These are phyloP conservation scores for Termitomyces sp. DNA, from an alignment of 768 basidiomycete genomes.

Conservation along the genomic window DNA sequence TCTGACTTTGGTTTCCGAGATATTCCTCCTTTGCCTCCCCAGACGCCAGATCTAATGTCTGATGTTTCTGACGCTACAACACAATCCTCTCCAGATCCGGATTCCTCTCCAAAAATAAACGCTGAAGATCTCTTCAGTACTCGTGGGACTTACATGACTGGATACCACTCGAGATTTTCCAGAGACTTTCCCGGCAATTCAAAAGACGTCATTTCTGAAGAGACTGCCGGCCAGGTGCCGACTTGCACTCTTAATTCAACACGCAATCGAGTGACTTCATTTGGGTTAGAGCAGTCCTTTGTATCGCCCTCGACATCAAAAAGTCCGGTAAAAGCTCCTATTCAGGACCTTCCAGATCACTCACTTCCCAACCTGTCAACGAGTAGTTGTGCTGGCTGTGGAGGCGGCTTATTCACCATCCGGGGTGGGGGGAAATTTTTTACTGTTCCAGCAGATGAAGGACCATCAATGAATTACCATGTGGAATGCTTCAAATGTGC, in stretches of 20 bases:
- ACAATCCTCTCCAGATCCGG: conserved; percentile 44
- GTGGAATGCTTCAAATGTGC: conserved; percentile 71
- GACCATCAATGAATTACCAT: conserved; percentile 61
- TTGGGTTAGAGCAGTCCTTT: not conserved
- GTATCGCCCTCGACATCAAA: conserved; percentile 1
- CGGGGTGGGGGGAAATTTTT: conserved; percentile 62
- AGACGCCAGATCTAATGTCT: conserved; percentile 55
- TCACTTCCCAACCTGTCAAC: conserved; percentile 21
- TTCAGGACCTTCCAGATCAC: conserved; percentile 7
- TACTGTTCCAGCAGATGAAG: conserved; percentile 56
- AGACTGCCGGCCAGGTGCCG: conserved; percentile 27
- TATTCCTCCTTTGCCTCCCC: conserved; percentile 30
- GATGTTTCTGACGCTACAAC: conserved; percentile 59
- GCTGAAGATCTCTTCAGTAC: conserved; percentile 20
- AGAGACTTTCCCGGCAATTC: conserved; percentile 22
- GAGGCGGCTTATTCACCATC: conserved; percentile 49
- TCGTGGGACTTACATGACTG: conserved; percentile 11
- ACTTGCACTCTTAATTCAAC: conserved; percentile 24
- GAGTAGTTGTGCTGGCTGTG: conserved; percentile 58
- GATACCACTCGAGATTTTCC: conserved; percentile 16
- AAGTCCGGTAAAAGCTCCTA: conserved; percentile 1
- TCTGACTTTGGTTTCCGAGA: conserved; percentile 2
- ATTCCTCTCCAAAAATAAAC: conserved; percentile 41
- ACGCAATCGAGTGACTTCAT: conserved; percentile 3
- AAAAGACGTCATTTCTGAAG: conserved; percentile 24